Evolutionary conservation across 2,329 filamentous ascomycete genomes (phyloP), one percentile per base, ranked within the genome.

Genomic region (Talaromyces sp.): DNA sequence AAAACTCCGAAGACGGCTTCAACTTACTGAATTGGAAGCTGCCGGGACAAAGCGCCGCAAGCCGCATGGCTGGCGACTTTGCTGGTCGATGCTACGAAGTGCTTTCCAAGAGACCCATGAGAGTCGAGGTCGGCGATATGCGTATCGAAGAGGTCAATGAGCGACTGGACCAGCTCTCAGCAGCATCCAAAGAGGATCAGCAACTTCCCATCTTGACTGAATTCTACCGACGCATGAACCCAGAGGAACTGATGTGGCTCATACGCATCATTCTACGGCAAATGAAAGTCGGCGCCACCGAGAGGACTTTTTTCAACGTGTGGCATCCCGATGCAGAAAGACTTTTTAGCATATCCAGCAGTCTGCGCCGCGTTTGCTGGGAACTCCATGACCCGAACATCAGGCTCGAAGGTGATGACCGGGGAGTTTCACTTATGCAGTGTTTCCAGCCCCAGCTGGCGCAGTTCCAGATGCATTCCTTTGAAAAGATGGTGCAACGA

Each of bases 401-500:
- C 11, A 85, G 90, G 4, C 82, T 99, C 2, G 86, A 92, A 66
- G 87, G 87, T 39, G 89, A 92, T 27, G 87, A 92, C 58, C 84
- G 87, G 0, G 88, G 89, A 0, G 87, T 98, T 15, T 81, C 84
- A 1, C 78, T 98, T 36, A 96, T 97, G 91, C 89, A 95, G 70
- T 97, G 92, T 72, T 98, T 98, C 71, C 93, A 98, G 71, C 95
- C 95, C 6, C 95, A 98, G 74, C 83, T 99, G 39, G 95, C 95
- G 4, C 90, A 95, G 65, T 97, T 96, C 65, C 92, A 97, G 73
- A 90, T 90, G 82, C 85, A 90, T 36, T 87, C 88, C 0, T 91
- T 96, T 67, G 85, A 92, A 59, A 90, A 87, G 70, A 91, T 96
- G 84, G 86, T 96, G 1, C 80, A 85, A 19, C 87, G 78, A 52